Percentiles rank a stretch among this genome's conserved stretches.
phyloP scores from a whole-genome alignment of 1,284 basidiomycete species.

The Spongiforma sp. region DNA sequence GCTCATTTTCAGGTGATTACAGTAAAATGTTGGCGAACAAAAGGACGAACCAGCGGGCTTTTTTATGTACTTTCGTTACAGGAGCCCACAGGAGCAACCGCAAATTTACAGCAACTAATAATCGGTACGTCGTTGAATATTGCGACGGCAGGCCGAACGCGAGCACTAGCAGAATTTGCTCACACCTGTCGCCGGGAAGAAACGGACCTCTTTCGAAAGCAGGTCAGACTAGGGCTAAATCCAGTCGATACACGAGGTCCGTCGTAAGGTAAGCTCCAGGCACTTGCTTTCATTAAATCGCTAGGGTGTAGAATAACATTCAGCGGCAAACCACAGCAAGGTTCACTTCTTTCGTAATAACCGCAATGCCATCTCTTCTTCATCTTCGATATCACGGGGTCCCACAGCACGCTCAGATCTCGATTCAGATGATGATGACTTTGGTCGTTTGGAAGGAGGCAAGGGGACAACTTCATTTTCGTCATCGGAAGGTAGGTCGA shows the following conservation, averaged over 20 bases:
- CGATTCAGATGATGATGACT: slow-evolving; percentile 18
- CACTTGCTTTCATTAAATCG: not conserved
- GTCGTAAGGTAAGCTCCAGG: not conserved
- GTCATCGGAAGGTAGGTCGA: slow-evolving; percentile 56
- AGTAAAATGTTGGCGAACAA: too few species aligned
- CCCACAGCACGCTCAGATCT: slow-evolving; percentile 7
- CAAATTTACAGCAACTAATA: too few species aligned
- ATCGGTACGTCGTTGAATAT: too few species aligned
- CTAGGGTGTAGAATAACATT: too few species aligned
- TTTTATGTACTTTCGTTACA: too few species aligned
- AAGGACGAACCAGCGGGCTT: too few species aligned
- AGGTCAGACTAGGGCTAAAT: too few species aligned
- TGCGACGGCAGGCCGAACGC: slow-evolving; percentile 6
- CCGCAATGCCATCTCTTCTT: slow-evolving; percentile 56
- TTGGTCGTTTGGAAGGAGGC: slow-evolving; percentile 49
- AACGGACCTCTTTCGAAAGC: not conserved
- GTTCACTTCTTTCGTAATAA: slow-evolving; percentile 42
- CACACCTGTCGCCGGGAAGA: slow-evolving; percentile 2
- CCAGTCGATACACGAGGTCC: not conserved
- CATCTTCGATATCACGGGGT: slow-evolving; percentile 46
- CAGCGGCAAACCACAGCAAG: too few species aligned
- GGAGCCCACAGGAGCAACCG: too few species aligned
- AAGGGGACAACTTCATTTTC: slow-evolving; percentile 44
- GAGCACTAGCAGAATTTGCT: slow-evolving; percentile 26
- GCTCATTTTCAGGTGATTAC: slow-evolving; percentile 24